A percentile compares a stretch with the other conserved stretches of the same genome.
Conservation (phyloP, 495 filamentous ascomycete genomes). For the Penicillium fimorum region DNA sequence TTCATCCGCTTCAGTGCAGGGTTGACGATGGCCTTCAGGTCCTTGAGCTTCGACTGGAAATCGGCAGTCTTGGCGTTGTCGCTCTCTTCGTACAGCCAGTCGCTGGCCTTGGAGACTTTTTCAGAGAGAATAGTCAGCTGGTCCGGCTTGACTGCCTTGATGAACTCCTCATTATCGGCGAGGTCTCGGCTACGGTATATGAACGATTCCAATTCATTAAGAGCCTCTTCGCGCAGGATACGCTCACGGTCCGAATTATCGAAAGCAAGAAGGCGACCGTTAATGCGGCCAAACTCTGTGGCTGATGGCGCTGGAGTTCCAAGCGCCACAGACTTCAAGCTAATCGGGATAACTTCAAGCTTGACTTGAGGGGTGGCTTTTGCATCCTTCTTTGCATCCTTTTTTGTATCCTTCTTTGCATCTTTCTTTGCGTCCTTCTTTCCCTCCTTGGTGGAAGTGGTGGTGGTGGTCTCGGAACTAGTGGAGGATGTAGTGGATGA, state of each 20-base stretch:
- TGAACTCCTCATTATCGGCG: slow-evolving; percentile 71
- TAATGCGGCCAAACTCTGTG: slow-evolving; percentile 62
- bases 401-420: no score
- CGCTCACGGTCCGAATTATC: slow-evolving; percentile 79
- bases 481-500: slow-evolving; percentile 44
- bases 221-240: slow-evolving; percentile 74
- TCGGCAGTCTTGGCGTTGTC: slow-evolving; percentile 67
- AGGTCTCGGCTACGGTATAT: slow-evolving; percentile 87
- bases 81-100: slow-evolving; percentile 91
- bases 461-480: slow-evolving; percentile 47
- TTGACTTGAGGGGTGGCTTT: slow-evolving; percentile 58
- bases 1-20: slow-evolving; percentile 67
- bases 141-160: slow-evolving; percentile 61
- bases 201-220: slow-evolving; percentile 91
- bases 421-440: no score
- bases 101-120: slow-evolving; percentile 64
- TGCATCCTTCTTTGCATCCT: slow-evolving; percentile 48
- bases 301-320: slow-evolving; percentile 58
- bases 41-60: slow-evolving; percentile 68
- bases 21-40: slow-evolving; percentile 65
- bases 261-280: slow-evolving; percentile 72
- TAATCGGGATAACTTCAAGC: slow-evolving; percentile 67
- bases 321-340: slow-evolving; percentile 57
- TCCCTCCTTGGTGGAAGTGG: slow-evolving; percentile 41
- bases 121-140: slow-evolving; percentile 61